Evolutionary conservation across 352 stramenopile species (phyloP).

Genomic region (Pythium pyrilobum): DNA sequence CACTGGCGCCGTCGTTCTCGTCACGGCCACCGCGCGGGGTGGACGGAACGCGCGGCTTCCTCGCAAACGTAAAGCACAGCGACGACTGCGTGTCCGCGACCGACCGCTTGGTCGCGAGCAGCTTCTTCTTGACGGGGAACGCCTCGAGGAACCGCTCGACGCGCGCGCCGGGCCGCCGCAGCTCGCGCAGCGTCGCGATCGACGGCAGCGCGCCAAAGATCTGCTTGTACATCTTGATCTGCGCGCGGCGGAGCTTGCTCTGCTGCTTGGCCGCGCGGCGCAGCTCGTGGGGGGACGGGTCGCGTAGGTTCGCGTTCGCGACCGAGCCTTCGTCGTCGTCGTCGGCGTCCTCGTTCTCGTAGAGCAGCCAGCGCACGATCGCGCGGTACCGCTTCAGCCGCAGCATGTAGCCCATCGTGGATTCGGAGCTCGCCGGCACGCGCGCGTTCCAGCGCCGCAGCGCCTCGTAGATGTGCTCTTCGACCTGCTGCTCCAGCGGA

Average conservation of each 20-base stretch:
- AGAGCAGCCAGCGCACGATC: constrained; percentile 43
- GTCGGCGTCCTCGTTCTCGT: constrained; percentile 25
- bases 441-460: constrained; percentile 59
- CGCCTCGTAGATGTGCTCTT: constrained; percentile 46
- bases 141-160: constrained; percentile 44
- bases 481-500: constrained; percentile 52
- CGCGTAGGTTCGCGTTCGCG: constrained; percentile 14
- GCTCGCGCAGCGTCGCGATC: constrained; percentile 33
- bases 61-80: constrained; percentile 62
- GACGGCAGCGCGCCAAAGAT: constrained; percentile 37
- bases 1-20: neutral
- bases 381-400: constrained; percentile 54
- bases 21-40: neutral
- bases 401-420: constrained; percentile 47
- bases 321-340: constrained; percentile 10
- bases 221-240: constrained; percentile 22
- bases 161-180: constrained; percentile 35
- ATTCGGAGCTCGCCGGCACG: constrained; percentile 39
- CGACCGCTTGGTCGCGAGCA: constrained; percentile 50
- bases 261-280: constrained; percentile 12
- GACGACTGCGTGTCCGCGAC: constrained; percentile 44
- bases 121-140: constrained; percentile 40
- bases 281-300: constrained; percentile 3
- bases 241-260: constrained; percentile 16
- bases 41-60: constrained; percentile 21